Evolutionary conservation across 1,284 basidiomycete species (phyloP).

Genomic region (Tylopilus microsporus): DNA sequence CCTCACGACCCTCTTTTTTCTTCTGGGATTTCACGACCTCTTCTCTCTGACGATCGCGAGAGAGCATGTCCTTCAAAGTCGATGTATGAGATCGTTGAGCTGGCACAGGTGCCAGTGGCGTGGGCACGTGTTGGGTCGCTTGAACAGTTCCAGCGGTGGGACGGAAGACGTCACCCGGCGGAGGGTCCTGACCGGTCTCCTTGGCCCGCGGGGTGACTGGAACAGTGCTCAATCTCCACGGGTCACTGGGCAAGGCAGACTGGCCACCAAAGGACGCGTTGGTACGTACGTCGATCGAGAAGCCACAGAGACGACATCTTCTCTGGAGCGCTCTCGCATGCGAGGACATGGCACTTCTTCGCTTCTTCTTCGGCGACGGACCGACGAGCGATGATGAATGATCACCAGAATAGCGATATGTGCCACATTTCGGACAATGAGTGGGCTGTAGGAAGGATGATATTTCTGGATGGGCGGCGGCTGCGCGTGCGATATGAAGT

Average conservation of each 20-base stretch:
- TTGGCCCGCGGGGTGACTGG: background rate
- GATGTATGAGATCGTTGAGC: slow-evolving; percentile 11
- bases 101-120: background rate
- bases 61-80: slow-evolving; percentile 57
- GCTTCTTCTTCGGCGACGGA: slow-evolving; percentile 13
- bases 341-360: slow-evolving; percentile 1
- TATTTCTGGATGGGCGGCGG: slow-evolving; percentile 30
- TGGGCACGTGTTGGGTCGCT: background rate
- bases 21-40: slow-evolving; percentile 32
- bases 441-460: slow-evolving; percentile 22
- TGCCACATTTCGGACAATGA: slow-evolving; percentile 52
- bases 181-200: background rate
- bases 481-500: slow-evolving; percentile 47
- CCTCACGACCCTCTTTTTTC: slow-evolving; percentile 26
- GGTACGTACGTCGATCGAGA: slow-evolving; percentile 5
- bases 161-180: background rate
- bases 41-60: slow-evolving; percentile 51
- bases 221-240: background rate
- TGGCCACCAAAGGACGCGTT: background rate
- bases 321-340: slow-evolving; percentile 7
- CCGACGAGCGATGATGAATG: slow-evolving; percentile 16
- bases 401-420: slow-evolving; percentile 35
- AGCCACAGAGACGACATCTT: slow-evolving; percentile 24
- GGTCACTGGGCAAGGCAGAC: background rate
- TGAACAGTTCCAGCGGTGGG: background rate